These are phyloP conservation scores for Cryptosporidium baileyi DNA, from an alignment of 169 alveolate species.

Conservation along the genomic window DNA sequence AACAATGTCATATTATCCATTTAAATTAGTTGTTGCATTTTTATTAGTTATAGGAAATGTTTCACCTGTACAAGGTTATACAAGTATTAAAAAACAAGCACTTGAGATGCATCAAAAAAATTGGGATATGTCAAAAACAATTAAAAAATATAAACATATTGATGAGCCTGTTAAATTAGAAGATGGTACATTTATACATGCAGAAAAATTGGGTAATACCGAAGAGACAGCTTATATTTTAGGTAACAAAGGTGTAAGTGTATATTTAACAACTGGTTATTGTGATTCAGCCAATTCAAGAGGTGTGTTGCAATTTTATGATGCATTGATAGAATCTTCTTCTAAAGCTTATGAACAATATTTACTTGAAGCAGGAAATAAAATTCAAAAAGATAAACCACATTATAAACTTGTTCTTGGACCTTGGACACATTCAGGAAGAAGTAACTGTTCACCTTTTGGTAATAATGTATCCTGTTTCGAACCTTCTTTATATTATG, in stretches of 20 bases:
- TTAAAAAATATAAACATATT: slow-evolving; percentile 51
- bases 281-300: slow-evolving; percentile 75
- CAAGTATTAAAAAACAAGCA: slow-evolving; percentile 69
- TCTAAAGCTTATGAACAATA: slow-evolving; percentile 31
- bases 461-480: slow-evolving; percentile 73
- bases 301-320: slow-evolving; percentile 72
- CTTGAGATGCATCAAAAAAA: slow-evolving; percentile 68
- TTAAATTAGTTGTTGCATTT: slow-evolving; percentile 72
- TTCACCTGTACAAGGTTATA: slow-evolving; percentile 72
- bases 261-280: slow-evolving; percentile 72
- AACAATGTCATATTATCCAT: slow-evolving; percentile 68
- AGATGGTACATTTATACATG: slow-evolving; percentile 58
- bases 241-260: slow-evolving; percentile 72
- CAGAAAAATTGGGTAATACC: slow-evolving; percentile 72
- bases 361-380: slow-evolving; percentile 39
- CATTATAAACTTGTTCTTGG: slow-evolving; percentile 71
- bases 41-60: slow-evolving; percentile 71
- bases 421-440: slow-evolving; percentile 76
- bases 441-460: slow-evolving; percentile 74
- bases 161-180: slow-evolving; percentile 72
- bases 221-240: slow-evolving; percentile 59
- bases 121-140: slow-evolving; percentile 75
- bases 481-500: slow-evolving; percentile 71
- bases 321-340: slow-evolving; percentile 47
- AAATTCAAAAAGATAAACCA: slow-evolving; percentile 29